Percentiles rank a stretch among this genome's conserved stretches.
Evolutionary conservation across 2,329 filamentous ascomycete genomes (phyloP).

Genomic region (Diaporthe caulivora): DNA sequence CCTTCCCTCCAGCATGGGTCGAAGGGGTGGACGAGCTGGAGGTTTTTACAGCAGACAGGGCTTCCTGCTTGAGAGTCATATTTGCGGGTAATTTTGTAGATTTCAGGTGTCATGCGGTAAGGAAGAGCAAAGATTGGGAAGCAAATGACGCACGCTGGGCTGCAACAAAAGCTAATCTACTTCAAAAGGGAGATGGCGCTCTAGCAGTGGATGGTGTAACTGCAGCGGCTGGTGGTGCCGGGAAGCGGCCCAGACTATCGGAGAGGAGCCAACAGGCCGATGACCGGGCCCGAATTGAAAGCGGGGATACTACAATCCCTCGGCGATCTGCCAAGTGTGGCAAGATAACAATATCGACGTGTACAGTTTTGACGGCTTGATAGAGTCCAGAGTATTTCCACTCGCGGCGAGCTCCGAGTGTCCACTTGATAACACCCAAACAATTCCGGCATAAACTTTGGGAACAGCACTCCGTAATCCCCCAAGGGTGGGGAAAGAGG

Average conservation of each 20-base stretch:
- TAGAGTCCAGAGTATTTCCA: background rate
- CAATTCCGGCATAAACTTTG: background rate
- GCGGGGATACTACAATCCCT: slow-evolving; percentile 5
- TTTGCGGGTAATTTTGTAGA: background rate
- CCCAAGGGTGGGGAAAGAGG: background rate
- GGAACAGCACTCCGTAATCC: no score
- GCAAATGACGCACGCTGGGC: background rate
- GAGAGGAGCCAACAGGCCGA: slow-evolving; percentile 15
- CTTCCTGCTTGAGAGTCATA: slow-evolving; percentile 19
- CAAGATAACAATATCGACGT: slow-evolving; percentile 9
- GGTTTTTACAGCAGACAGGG: no score
- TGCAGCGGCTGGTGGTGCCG: background rate
- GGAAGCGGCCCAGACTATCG: slow-evolving; percentile 19
- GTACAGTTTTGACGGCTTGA: background rate
- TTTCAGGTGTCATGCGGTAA: background rate
- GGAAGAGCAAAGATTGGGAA: background rate
- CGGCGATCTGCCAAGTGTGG: background rate
- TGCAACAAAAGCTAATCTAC: background rate
- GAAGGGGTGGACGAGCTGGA: background rate
- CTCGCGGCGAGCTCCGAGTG: background rate
- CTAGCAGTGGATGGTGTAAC: background rate
- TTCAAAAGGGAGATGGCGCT: background rate
- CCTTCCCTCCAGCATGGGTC: background rate
- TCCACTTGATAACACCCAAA: background rate
- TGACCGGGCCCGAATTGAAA: slow-evolving; percentile 8